These are phyloP conservation scores for Vitis rupestris DNA, from an alignment of 164 flowering plant species.

Conservation along the genomic window DNA sequence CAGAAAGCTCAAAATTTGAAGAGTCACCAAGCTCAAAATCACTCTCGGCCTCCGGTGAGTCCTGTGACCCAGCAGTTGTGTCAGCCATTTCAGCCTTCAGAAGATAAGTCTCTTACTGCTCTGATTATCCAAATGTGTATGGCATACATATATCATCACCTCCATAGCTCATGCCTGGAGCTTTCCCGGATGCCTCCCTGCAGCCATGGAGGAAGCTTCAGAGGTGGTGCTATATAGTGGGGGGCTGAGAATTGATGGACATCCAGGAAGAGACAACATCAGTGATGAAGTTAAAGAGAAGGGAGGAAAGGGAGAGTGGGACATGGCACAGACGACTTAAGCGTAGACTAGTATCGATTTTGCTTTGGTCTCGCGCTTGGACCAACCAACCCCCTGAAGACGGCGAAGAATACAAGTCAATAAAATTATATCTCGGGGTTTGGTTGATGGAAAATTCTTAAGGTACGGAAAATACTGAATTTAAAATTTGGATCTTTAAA, in stretches of 20 bases:
- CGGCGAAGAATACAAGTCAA: constrained; percentile 1
- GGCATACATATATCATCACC: neutral
- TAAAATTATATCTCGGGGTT: too few relatives aligned
- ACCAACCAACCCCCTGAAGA: neutral
- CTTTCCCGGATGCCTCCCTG: neutral
- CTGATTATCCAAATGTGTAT: neutral
- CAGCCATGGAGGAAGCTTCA: constrained; percentile 6
- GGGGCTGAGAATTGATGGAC: neutral
- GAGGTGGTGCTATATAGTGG: neutral
- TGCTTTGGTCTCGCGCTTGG: neutral
- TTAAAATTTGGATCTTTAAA: too few relatives aligned
- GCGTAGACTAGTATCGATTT: constrained; percentile 9
- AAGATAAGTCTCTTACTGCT: neutral
- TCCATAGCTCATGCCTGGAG: neutral
- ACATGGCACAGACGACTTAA: constrained; percentile 3
- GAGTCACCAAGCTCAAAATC: constrained; percentile 9
- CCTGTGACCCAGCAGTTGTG: constrained; percentile 3
- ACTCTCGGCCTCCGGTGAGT: constrained; percentile 21
- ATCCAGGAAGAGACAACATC: neutral
- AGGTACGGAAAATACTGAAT: too few relatives aligned
- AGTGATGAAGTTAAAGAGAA: neutral
- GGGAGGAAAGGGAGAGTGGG: neutral
- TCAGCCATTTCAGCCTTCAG: constrained; percentile 13
- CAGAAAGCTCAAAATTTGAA: constrained; percentile 27
- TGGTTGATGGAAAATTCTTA: too few relatives aligned